A percentile compares a stretch with the other conserved stretches of the same genome.
Evolutionary conservation across 257 asterid genomes (phyloP).

Genomic region (Penstemon davidsonii): DNA sequence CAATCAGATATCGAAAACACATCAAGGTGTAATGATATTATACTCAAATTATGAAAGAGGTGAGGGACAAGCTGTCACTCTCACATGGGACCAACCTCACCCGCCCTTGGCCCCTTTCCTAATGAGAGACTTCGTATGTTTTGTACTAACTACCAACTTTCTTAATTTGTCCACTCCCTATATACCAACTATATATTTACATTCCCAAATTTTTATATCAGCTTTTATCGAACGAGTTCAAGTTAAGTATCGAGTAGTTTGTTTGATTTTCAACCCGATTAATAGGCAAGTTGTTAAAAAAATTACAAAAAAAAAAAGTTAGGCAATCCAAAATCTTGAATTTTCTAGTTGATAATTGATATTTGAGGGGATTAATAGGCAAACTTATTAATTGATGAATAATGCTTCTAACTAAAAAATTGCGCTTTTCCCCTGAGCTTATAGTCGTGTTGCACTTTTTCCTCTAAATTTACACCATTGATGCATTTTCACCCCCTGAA

Average conservation of each 20-base stretch:
- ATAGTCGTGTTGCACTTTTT: too few relatives aligned
- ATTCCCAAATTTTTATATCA: neutral
- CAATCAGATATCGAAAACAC: slow-evolving; percentile 60
- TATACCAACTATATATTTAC: neutral
- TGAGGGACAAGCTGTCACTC: neutral
- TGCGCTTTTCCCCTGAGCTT: too few relatives aligned
- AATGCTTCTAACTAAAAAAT: too few relatives aligned
- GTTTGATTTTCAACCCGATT: neutral
- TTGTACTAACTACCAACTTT: slow-evolving; percentile 3
- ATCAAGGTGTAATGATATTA: slow-evolving; percentile 19
- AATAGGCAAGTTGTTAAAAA: neutral
- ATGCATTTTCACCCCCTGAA: too few relatives aligned
- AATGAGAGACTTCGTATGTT: slow-evolving; percentile 16
- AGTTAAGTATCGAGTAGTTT: neutral
- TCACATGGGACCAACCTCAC: slow-evolving; percentile 3
- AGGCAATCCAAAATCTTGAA: too few relatives aligned
- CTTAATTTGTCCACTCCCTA: slow-evolving; percentile 4
- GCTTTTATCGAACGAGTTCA: neutral
- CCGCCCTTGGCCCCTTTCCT: slow-evolving; percentile 2
- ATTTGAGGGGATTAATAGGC: too few relatives aligned
- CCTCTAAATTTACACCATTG: too few relatives aligned
- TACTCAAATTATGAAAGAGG: slow-evolving; percentile 15
- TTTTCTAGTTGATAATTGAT: too few relatives aligned
- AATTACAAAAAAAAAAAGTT: too few relatives aligned
- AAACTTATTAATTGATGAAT: too few relatives aligned